These are phyloP conservation scores for Arthroderma sp. DNA, from an alignment of 2,329 filamentous ascomycete genomes.

Conservation along the genomic window DNA sequence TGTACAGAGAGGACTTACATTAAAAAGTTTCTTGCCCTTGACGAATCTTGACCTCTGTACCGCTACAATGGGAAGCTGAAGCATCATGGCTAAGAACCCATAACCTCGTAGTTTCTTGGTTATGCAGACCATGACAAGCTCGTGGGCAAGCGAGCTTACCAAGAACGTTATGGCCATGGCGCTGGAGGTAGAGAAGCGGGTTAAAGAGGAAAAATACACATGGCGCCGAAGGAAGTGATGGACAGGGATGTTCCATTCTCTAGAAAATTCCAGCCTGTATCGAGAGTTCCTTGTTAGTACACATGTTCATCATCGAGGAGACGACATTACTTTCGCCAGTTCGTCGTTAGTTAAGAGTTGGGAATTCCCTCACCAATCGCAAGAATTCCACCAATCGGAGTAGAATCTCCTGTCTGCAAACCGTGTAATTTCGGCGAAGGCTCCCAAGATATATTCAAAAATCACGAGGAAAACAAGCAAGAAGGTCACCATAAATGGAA, in stretches of 20 bases:
- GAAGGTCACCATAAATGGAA: constrained; percentile 95
- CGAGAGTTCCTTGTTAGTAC: too few relatives aligned
- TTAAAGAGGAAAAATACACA: constrained; percentile 73
- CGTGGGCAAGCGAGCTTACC: constrained; percentile 77
- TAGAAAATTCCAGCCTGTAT: constrained; percentile 73
- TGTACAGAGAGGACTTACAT: constrained; percentile 32
- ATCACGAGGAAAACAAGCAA: constrained; percentile 94
- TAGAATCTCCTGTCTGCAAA: constrained; percentile 96
- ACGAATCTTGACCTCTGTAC: constrained; percentile 72
- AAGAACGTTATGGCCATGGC: constrained; percentile 87
- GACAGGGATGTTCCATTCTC: constrained; percentile 96
- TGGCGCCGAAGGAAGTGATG: constrained; percentile 91
- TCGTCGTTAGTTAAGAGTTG: not conserved
- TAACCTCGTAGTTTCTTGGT: constrained; percentile 94
- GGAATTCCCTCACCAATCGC: constrained; percentile 29
- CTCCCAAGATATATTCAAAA: constrained; percentile 91
- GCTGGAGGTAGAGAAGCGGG: constrained; percentile 58
- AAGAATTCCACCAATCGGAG: constrained; percentile 55
- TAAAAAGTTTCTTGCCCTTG: constrained; percentile 60
- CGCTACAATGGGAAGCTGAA: constrained; percentile 89
- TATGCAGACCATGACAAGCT: constrained; percentile 95
- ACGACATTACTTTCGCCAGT: too few relatives aligned
- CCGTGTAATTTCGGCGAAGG: constrained; percentile 83
- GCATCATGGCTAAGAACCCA: constrained; percentile 88
- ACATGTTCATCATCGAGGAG: too few relatives aligned